Base-by-base conservation (phyloP, 1,284 basidiomycete genomes). In the Paramarasmius palmivorus region DNA sequence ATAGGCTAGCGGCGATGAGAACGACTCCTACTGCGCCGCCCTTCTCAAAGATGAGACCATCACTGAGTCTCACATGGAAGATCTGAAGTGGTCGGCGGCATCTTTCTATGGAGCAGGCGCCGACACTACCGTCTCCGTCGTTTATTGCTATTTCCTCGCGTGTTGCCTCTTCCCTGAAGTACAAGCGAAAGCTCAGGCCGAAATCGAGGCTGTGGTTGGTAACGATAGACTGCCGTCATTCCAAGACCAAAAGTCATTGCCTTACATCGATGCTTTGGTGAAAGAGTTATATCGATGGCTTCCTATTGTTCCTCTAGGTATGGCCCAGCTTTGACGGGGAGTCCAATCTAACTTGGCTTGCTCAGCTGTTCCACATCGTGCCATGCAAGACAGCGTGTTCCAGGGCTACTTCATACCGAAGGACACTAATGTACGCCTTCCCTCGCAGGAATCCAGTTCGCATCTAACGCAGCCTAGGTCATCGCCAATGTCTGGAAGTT, bases 81-180 rank as follows among this genome's bases (percentile, higher is more conserved):
- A 53, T 42, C 39, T 57, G 12, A 53, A 57, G 36, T 57, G 55
- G 55, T 53, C 55, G 26, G 52, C 48, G 35, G 55, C 55, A 12
- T 53, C 56, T 5, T 57, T 57, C 39, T 57, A 57, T 34, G 52
- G 29, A 7, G 56, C 56, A 32, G 56, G 56, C 8, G 40, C 49
- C 8, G 56, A 57, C 22, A 57, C 52, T 1, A 32, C 29, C 12
- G 29, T 32, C 29, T 32, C 29, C 29, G 29, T 32, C 7, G 29
- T 32, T 12, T 32, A 32, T 32, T 32, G 29, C 29, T 32, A 32
- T 32, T 32, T 41, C 10, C 40, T 41, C 19, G 40, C 19, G 4
- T 41, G 19, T 5, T 19, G 8, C 19, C 40, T 41, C 19, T 22
- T 19, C 22, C 40, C 40, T 20, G 40, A 41, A 9, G 40, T 41